A percentile compares a stretch with the other conserved stretches of the same genome.
Evolutionary conservation across 176 grass and related monocot species (phyloP).

Genomic region (Canna indica): DNA sequence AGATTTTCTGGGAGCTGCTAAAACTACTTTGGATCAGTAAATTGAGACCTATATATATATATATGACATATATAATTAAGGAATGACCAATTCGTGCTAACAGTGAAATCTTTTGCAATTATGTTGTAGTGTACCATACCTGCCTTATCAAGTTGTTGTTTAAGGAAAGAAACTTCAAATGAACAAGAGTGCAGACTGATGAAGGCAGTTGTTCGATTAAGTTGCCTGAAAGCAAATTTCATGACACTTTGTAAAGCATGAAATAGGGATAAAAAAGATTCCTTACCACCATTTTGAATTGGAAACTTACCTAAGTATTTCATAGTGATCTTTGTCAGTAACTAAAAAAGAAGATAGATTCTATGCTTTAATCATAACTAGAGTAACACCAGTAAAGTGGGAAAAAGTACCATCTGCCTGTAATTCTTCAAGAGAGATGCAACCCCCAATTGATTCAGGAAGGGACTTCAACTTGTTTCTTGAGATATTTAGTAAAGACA

Average conservation of each 20-base stretch:
- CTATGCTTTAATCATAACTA: background rate
- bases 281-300: background rate
- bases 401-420: constrained; percentile 63
- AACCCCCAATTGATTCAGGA: constrained; percentile 81
- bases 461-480: constrained; percentile 74
- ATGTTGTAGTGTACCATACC: constrained; percentile 26
- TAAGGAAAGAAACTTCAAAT: constrained; percentile 65
- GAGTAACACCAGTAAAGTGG: constrained; percentile 2
- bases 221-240: constrained; percentile 45
- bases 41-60: background rate
- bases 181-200: constrained; percentile 62
- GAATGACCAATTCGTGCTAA: background rate
- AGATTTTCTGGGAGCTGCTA: constrained; percentile 68
- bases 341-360: no score
- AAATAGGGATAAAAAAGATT: background rate
- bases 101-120: background rate
- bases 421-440: constrained; percentile 82
- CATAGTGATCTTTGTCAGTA: no score
- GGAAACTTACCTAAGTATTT: no score
- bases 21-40: constrained; percentile 10
- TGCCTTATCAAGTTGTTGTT: constrained; percentile 73
- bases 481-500: constrained; percentile 76
- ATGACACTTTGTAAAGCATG: background rate
- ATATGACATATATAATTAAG: background rate
- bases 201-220: constrained; percentile 54